phyloP scores from a whole-genome alignment of 192 early-diverging fungal species.

The Mortierella antarctica region DNA sequence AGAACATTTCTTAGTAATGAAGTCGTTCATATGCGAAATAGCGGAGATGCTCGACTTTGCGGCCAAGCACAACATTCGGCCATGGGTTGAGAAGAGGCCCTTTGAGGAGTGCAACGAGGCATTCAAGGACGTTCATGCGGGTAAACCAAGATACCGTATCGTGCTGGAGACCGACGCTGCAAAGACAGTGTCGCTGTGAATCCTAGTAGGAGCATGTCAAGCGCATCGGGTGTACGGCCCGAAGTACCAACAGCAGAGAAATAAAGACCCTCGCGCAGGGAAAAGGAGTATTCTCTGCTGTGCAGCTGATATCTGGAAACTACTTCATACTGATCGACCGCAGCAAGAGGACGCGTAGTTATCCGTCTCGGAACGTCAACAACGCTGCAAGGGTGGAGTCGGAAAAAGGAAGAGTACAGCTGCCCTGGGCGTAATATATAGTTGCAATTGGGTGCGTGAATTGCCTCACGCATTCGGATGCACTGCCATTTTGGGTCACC shows the following conservation, averaged over 20 bases:
- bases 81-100: conserved; percentile 67
- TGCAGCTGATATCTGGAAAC: too few relatives aligned
- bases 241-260: not conserved
- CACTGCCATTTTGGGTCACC: too few relatives aligned
- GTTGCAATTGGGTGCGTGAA: too few relatives aligned
- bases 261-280: not conserved
- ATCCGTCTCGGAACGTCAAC: too few relatives aligned
- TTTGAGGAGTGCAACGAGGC: conserved; percentile 69
- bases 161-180: conserved; percentile 64
- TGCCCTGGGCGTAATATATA: too few relatives aligned
- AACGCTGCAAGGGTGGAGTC: too few relatives aligned
- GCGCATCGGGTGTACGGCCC: too few relatives aligned
- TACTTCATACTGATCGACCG: not conserved
- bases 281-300: not conserved
- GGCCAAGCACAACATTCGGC: conserved; percentile 66
- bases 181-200: not conserved
- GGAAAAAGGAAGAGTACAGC: too few relatives aligned
- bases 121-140: conserved; percentile 61
- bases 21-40: conserved; percentile 4
- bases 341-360: not conserved
- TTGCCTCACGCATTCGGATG: too few relatives aligned
- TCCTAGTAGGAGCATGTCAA: not conserved
- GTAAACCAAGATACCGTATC: conserved; percentile 73
- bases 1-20: too few relatives aligned
- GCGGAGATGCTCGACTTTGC: conserved; percentile 76